Evolutionary conservation across 345 rosid genomes (phyloP).

Genomic region (Mallotus nudiflorus): DNA sequence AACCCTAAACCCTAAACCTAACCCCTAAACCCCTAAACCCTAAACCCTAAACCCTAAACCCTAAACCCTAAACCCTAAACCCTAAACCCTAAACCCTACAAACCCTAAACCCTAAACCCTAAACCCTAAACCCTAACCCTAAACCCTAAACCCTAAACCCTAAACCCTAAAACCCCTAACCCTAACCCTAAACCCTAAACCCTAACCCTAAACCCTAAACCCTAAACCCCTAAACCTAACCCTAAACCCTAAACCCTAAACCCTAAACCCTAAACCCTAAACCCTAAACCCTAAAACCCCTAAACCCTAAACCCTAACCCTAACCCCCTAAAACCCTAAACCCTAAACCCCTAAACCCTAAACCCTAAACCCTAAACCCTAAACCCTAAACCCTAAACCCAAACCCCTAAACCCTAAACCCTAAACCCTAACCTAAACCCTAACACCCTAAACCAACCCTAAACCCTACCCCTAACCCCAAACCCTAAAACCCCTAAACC

Average conservation of each 20-base stretch:
- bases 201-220: conserved; percentile 25
- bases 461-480: conserved; percentile 12
- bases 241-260: conserved; percentile 2
- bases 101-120: conserved; percentile 11
- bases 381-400: conserved; percentile 24
- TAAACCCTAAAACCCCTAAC: conserved; percentile 16
- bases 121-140: conserved; percentile 2
- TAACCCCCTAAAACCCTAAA: conserved; percentile 18
- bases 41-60: conserved; percentile 21
- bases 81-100: conserved; percentile 18
- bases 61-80: conserved; percentile 24
- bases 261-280: conserved; percentile 14
- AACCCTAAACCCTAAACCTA: conserved; percentile 11
- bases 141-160: conserved; percentile 13
- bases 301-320: conserved; percentile 24
- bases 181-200: conserved; percentile 18
- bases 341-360: conserved; percentile 20
- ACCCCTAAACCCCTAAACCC: conserved; percentile 15
- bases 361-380: conserved; percentile 23
- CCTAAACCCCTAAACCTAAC: conserved; percentile 18
- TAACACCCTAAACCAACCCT: conserved; percentile 20
- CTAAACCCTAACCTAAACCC: conserved; percentile 12
- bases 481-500: conserved; percentile 14
- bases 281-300: conserved; percentile 21
- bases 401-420: conserved; percentile 16